Percentiles rank a stretch among this genome's conserved stretches.
These are phyloP conservation scores for Daldinia caldariorum DNA, from an alignment of 495 filamentous ascomycete genomes.

Conservation along the genomic window DNA sequence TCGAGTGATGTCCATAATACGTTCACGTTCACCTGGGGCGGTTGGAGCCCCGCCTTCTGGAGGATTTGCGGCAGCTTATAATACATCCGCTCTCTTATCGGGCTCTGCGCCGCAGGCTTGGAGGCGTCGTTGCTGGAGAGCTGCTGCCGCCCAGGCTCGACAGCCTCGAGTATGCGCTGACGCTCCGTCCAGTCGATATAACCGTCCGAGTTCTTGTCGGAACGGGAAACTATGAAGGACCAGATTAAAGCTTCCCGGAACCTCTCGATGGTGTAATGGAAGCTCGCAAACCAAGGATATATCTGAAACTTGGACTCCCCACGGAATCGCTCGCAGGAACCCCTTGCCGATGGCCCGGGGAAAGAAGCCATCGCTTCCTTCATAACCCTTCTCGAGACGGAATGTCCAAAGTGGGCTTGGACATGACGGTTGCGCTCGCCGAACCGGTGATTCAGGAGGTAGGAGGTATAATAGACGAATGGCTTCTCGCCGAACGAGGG, in stretches of 20 bases:
- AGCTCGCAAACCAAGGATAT: conserved; percentile 55
- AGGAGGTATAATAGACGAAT: conserved; percentile 57
- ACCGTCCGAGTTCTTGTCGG: conserved; percentile 51
- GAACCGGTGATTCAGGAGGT: conserved; percentile 56
- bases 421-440: conserved; percentile 56
- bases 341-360: conserved; percentile 51
- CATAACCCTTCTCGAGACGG: conserved; percentile 52
- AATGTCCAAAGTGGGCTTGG: conserved; percentile 56
- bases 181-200: conserved; percentile 54
- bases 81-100: conserved; percentile 48
- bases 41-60: conserved; percentile 50
- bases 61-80: conserved; percentile 50
- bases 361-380: conserved; percentile 55
- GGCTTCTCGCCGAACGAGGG: conserved; percentile 59
- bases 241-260: conserved; percentile 56
- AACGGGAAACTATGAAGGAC: conserved; percentile 55
- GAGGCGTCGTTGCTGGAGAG: conserved; percentile 34
- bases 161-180: conserved; percentile 46
- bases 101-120: conserved; percentile 44
- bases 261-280: conserved; percentile 58
- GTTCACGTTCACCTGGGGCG: conserved; percentile 54
- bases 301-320: conserved; percentile 55
- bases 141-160: conserved; percentile 49
- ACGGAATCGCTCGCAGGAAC: conserved; percentile 54
- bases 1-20: conserved; percentile 56